These are phyloP conservation scores for Lepiota brunneoincarnata DNA, from an alignment of 768 basidiomycete genomes.

Conservation along the genomic window DNA sequence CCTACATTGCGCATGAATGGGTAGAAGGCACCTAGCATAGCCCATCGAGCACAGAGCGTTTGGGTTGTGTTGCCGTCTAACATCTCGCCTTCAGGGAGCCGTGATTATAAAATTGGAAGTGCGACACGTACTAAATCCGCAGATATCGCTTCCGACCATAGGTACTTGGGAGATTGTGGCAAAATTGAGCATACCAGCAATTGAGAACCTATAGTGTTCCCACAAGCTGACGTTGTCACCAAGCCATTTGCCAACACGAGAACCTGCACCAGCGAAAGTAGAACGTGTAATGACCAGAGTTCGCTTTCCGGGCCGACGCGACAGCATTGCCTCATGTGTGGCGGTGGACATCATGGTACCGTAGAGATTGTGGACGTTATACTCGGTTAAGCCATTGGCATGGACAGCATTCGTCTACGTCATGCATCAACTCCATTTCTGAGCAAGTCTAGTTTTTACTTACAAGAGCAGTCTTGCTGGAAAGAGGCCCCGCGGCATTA, in stretches of 20 bases:
- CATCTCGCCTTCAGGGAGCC: background rate
- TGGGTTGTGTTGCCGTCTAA: slow-evolving; percentile 61
- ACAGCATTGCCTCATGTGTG: slow-evolving; percentile 59
- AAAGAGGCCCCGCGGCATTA: slow-evolving; percentile 53
- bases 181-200: slow-evolving; percentile 67
- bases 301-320: slow-evolving; percentile 57
- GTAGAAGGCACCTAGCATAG: slow-evolving; percentile 72
- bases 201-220: slow-evolving; percentile 57
- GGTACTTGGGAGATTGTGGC: slow-evolving; percentile 65
- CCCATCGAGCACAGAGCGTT: slow-evolving; percentile 73
- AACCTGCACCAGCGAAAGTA: slow-evolving; percentile 68
- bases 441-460: slow-evolving; percentile 15
- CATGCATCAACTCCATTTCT: background rate
- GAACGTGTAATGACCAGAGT: slow-evolving; percentile 72
- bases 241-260: slow-evolving; percentile 71
- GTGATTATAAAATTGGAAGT: background rate
- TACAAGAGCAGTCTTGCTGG: slow-evolving; percentile 54
- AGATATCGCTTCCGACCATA: slow-evolving; percentile 77
- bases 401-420: slow-evolving; percentile 44
- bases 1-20: slow-evolving; percentile 78
- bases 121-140: slow-evolving; percentile 50
- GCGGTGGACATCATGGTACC: slow-evolving; percentile 70
- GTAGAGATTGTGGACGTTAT: slow-evolving; percentile 65
- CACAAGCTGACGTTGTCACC: slow-evolving; percentile 64
- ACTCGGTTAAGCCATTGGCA: slow-evolving; percentile 56